phyloP scores from a whole-genome alignment of 139 green algal genomes.

The Coccomyxa sp. region DNA sequence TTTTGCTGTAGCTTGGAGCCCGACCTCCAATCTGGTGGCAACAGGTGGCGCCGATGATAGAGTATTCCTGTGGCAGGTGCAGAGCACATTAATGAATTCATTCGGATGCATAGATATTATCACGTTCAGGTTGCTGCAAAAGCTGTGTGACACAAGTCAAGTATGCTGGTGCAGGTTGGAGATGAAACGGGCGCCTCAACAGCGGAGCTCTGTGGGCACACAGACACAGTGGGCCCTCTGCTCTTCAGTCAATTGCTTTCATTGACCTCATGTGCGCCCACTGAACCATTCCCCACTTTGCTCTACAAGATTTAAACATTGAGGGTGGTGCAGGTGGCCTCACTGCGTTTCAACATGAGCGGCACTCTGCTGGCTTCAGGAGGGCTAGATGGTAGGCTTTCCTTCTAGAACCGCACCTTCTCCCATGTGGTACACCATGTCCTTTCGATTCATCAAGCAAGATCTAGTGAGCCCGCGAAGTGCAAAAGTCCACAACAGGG shows the following conservation, averaged over 20 bases:
- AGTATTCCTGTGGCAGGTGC: conserved; percentile 64
- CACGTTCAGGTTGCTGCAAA: neutral
- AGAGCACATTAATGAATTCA: neutral
- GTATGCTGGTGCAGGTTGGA: conserved; percentile 36
- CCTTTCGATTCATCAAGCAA: too few relatives aligned
- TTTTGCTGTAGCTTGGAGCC: conserved; percentile 71
- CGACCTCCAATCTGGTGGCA: conserved; percentile 58
- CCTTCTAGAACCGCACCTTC: too few relatives aligned
- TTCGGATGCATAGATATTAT: neutral
- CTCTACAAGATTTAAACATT: neutral
- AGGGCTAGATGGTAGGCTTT: conserved; percentile 73
- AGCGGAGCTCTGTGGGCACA: conserved; percentile 72
- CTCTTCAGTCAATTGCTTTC: neutral
- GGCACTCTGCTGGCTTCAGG: conserved; percentile 76
- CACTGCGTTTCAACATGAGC: conserved; percentile 68
- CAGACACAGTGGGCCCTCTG: conserved; percentile 66
- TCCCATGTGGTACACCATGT: neutral
- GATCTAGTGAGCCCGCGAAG: neutral
- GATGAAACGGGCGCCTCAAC: conserved; percentile 52
- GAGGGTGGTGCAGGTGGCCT: conserved; percentile 18
- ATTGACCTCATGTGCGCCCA: neutral
- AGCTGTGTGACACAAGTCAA: neutral
- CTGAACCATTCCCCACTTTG: neutral
- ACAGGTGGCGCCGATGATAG: conserved; percentile 74
- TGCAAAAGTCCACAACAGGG: neutral